These are phyloP conservation scores for Trametes gibbosa DNA, from an alignment of 768 basidiomycete species.

Conservation along the genomic window DNA sequence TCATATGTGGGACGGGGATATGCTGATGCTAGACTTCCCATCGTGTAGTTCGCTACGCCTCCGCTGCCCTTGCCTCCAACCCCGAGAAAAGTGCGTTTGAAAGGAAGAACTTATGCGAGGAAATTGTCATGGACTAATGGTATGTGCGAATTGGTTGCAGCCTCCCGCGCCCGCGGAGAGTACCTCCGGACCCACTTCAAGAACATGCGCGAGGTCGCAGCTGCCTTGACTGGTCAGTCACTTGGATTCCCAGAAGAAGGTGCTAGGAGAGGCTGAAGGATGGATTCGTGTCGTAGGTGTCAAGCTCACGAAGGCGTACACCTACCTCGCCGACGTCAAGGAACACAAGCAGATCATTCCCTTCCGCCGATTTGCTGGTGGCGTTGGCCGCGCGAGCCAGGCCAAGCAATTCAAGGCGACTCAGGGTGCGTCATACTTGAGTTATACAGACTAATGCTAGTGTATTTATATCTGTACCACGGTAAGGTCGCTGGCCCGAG, in stretches of 20 bases:
- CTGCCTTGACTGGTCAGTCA: slow-evolving; percentile 79
- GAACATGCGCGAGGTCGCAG: slow-evolving; percentile 99
- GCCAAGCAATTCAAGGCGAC: slow-evolving; percentile 96
- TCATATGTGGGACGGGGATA: slow-evolving; percentile 1
- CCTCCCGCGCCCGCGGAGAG: slow-evolving; percentile 90
- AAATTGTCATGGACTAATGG: slow-evolving; percentile 1
- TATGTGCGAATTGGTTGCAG: slow-evolving; percentile 39
- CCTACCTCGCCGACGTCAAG: slow-evolving; percentile 89
- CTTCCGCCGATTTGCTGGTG: slow-evolving; percentile 93
- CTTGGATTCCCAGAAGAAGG: neutral
- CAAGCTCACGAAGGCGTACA: slow-evolving; percentile 91
- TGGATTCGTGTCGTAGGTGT: slow-evolving; percentile 54
- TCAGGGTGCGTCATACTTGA: slow-evolving; percentile 63
- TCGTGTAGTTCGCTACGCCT: slow-evolving; percentile 85
- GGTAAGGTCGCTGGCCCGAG: slow-evolving; percentile 97
- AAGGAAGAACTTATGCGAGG: neutral
- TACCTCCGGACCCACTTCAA: slow-evolving; percentile 99
- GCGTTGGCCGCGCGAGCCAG: slow-evolving; percentile 92
- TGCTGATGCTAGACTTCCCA: slow-evolving; percentile 8
- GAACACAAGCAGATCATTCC: slow-evolving; percentile 98
- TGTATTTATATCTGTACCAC: neutral
- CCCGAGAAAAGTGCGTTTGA: slow-evolving; percentile 84
- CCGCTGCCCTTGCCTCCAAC: slow-evolving; percentile 81
- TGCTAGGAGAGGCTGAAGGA: slow-evolving; percentile 4
- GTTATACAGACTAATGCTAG: neutral